Evolutionary conservation across 345 rosid species (phyloP).

Genomic region (Hevea brasiliensis): DNA sequence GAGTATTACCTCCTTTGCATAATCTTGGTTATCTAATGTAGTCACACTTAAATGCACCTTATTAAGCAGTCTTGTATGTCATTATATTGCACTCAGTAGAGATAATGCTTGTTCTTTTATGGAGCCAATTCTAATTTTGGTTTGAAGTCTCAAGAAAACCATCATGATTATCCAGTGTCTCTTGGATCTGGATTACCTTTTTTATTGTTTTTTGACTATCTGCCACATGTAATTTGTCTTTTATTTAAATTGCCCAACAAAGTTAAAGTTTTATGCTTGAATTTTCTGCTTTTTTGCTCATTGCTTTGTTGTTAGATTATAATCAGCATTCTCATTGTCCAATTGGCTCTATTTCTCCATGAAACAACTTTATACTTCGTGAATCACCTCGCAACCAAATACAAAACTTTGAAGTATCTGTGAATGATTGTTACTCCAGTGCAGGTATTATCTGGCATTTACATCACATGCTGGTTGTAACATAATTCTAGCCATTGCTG

Average conservation of each 20-base stretch:
- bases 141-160: not conserved
- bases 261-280: no score
- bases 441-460: conserved; percentile 76
- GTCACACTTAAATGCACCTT: not conserved
- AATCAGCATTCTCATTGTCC: not conserved
- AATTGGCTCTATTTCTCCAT: not conserved
- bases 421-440: conserved; percentile 21
- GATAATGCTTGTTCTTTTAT: no score
- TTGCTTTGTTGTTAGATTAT: no score
- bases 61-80: not conserved
- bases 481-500: conserved; percentile 58
- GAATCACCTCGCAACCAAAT: not conserved
- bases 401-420: conserved; percentile 15
- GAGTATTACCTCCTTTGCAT: not conserved
- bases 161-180: not conserved
- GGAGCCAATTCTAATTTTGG: not conserved
- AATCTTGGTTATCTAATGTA: not conserved
- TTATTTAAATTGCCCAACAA: not conserved
- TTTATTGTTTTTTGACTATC: not conserved
- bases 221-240: no score
- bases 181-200: not conserved
- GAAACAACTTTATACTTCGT: not conserved
- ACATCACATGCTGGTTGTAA: conserved; percentile 61
- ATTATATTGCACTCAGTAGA: no score
- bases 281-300: conserved; percentile 1